Base-by-base conservation (phyloP, 2,329 filamentous ascomycete species). In the Leptographium procerum region DNA sequence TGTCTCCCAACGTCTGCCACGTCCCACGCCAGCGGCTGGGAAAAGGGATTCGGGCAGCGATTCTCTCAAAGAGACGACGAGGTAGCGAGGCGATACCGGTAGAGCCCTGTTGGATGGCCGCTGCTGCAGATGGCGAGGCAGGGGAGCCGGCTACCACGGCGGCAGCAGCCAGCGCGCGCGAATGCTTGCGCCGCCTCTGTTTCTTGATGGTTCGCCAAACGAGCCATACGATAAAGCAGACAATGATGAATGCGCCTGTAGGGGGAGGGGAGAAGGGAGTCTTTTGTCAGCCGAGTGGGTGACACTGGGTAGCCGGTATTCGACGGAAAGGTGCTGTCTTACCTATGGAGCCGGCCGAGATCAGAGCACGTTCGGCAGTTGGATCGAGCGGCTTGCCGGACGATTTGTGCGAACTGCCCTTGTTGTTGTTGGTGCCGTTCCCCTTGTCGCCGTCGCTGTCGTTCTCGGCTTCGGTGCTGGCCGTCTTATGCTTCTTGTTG, bases 141-240 rank as follows among this genome's bases (percentile, higher is more conserved):
- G 31, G 50, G 4, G 33, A 22, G 34, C 19, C 33, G 11, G 31
- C 36, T 1, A 31, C 2, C 26, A 22, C 31, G 9, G 13, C 31
- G 14, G 33, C 22, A 24, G 28, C 22, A 14, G 19, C 33, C 22
- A 31, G 34, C 14, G 26, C 45, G 22, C 36, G 43, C 24, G 50
- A 4, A 16, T 51, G 61, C 56, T 63, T 63, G 11, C 60, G 59
- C 33, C 64, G 63, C 55, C 66, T 71, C 9, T 68, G 65, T 61
- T 69, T 72, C 58, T 69, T 69, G 51, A 70, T 55, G 13, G 68
- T 67, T n/a, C 73, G 70, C 68, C 72, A 77, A 6, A 74, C 65
- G 28, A 78, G 67, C 75, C 75, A 80, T 9, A 64, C 64, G 28
- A 78, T 59, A 60, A 77, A 75, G 56, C 71, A 75, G 10, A 77